Evolutionary conservation across 139 green algal species (phyloP), one percentile per base, ranked within the genome.

Genomic region (Picochlorum sp.): DNA sequence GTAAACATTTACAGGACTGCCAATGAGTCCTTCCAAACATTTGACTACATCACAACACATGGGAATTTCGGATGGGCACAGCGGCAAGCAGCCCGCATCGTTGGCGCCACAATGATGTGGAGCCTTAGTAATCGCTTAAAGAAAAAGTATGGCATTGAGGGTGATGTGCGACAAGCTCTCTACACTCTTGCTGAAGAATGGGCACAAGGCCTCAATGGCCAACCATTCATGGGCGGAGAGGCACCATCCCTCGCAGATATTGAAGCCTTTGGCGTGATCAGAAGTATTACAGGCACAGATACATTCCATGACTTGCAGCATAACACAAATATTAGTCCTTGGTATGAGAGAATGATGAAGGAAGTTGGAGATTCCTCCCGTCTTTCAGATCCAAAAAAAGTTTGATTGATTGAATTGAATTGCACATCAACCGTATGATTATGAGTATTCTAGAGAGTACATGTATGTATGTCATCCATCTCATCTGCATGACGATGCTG

Each of bases 1-100:
- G 83, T 91, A 49, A 99, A 99, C 83, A 97, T 99, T 69, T 99
- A 99, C 80, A 82, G 91, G 70, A 94, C 75, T 50, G 56, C 54
- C 62, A 80, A 72, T 18, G 89, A 96, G 71, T 77, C 83, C 0
- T 88, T 76, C 67, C 67, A 89, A 49, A 93, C 88, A 4, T 94
- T 95, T 77, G 77, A 85, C 49, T 96, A 96, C 85, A 90, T 96
- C 73, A 80, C 83, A 1, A 60, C 86, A 60, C 71, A 86, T 60
- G 90, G 85, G 16, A 90, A 93, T 63, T 92, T 92, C 57, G 56
- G 56, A 4, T 79, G 60, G 50, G 60, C 67, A 41, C 49, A 78
- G 52, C 62, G 80, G 0, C 14, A 73, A 49, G 71, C 65, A 8
- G 83, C 87, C 20, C 76, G 88, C 10, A 57, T 87, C 23, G 65